Conservation (phyloP, 2,329 filamentous ascomycete genomes). For the Zymoseptoria ardabiliae region DNA sequence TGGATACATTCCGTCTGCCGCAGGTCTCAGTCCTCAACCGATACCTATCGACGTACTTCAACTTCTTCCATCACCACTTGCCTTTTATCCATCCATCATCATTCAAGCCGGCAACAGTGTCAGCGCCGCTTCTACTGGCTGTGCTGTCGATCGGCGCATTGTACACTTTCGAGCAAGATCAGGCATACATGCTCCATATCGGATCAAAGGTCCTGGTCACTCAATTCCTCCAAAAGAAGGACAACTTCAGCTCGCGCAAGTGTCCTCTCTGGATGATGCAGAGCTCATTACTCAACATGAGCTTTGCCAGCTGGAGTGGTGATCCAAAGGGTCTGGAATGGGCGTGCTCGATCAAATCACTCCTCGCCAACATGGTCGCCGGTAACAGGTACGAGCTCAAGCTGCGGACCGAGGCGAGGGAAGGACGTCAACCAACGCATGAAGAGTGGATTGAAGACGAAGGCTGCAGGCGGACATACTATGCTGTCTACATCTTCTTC, state of each 20-base stretch:
- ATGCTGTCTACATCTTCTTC: conserved; percentile 98
- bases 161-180: conserved; percentile 94
- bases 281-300: conserved; percentile 92
- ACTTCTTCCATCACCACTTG: conserved; percentile 91
- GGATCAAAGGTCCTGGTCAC: conserved; percentile 96
- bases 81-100: conserved; percentile 92
- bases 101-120: conserved; percentile 72
- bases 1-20: conserved; percentile 84
- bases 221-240: conserved; percentile 94
- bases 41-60: conserved; percentile 93
- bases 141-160: conserved; percentile 92
- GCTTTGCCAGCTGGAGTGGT: conserved; percentile 98
- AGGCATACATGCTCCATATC: conserved; percentile 94
- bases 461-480: conserved; percentile 92
- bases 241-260: conserved; percentile 96
- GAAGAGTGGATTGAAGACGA: conserved; percentile 96
- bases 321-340: conserved; percentile 96
- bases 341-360: conserved; percentile 97
- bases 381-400: conserved; percentile 96
- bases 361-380: conserved; percentile 96
- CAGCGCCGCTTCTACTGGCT: conserved; percentile 76
- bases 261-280: conserved; percentile 99
- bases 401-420: conserved; percentile 80
- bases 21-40: conserved; percentile 74
- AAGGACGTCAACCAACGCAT: conserved; percentile 65